These are phyloP conservation scores for Venturia oleaginea DNA, from an alignment of 2,329 filamentous ascomycete species.

Conservation along the genomic window DNA sequence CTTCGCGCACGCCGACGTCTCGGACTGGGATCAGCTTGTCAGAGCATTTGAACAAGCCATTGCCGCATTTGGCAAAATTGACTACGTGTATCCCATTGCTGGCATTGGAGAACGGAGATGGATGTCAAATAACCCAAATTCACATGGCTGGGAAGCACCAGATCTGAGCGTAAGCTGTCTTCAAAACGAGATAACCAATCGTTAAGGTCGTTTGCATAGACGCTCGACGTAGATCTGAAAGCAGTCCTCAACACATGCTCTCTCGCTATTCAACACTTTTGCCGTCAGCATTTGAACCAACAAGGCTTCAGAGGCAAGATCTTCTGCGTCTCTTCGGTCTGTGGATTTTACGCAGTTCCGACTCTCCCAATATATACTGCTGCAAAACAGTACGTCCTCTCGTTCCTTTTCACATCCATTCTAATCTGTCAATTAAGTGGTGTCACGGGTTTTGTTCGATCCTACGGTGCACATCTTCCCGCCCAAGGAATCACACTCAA, in stretches of 20 bases:
- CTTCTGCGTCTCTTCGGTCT: slow-evolving; percentile 29
- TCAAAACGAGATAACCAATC: not conserved
- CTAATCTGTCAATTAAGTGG: slow-evolving; percentile 18
- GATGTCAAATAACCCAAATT: slow-evolving; percentile 22
- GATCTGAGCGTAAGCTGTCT: slow-evolving; percentile 21
- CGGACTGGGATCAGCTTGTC: slow-evolving; percentile 9
- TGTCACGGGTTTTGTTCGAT: slow-evolving; percentile 30
- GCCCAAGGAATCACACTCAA: slow-evolving; percentile 34
- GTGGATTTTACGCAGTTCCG: slow-evolving; percentile 34
- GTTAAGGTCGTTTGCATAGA: slow-evolving; percentile 10
- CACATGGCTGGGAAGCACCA: slow-evolving; percentile 28
- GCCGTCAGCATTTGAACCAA: slow-evolving; percentile 28
- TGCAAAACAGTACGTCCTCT: slow-evolving; percentile 28
- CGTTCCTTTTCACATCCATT: not conserved
- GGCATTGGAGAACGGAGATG: slow-evolving; percentile 21
- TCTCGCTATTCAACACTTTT: slow-evolving; percentile 36
- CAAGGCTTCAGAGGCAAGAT: slow-evolving; percentile 30
- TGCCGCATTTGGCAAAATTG: not conserved
- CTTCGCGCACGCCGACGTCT: not conserved
- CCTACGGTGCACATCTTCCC: slow-evolving; percentile 33
- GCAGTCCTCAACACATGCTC: slow-evolving; percentile 35
- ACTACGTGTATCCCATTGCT: slow-evolving; percentile 13
- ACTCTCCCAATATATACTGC: slow-evolving; percentile 36
- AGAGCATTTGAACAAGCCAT: slow-evolving; percentile 9
- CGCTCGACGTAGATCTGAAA: slow-evolving; percentile 33